Conservation (phyloP, 352 stramenopile genomes). For the Globisporangium parvum region DNA sequence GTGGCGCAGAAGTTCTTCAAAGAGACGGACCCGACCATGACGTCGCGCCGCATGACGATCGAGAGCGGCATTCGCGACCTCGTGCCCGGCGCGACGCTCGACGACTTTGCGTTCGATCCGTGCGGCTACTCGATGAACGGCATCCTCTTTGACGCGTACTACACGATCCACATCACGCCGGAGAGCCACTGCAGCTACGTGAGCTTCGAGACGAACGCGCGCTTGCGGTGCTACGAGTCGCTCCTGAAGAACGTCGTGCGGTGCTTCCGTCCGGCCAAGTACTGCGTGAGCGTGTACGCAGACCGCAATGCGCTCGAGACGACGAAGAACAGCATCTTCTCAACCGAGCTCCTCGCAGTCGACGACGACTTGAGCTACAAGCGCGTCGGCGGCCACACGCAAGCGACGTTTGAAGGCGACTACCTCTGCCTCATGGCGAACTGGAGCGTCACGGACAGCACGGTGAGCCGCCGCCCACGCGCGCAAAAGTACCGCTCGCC, state of each 20-base stretch:
- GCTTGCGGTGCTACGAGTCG: conserved; percentile 78
- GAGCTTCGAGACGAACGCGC: conserved; percentile 98
- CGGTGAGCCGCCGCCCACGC: conserved; percentile 34
- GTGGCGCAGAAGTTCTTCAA: conserved; percentile 87
- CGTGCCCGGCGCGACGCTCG: conserved; percentile 92
- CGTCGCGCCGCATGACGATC: conserved; percentile 90
- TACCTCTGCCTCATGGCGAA: conserved; percentile 85
- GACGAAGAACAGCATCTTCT: conserved; percentile 70
- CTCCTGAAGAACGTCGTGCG: conserved; percentile 97
- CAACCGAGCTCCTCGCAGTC: conserved; percentile 58
- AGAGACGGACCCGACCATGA: conserved; percentile 51
- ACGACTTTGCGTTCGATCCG: conserved; percentile 97
- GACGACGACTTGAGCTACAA: conserved; percentile 79
- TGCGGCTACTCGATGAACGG: conserved; percentile 99
- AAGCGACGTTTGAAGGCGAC: conserved; percentile 81
- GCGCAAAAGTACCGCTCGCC: conserved; percentile 67
- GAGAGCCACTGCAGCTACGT: conserved; percentile 96
- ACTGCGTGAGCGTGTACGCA: conserved; percentile 97
- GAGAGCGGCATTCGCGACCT: conserved; percentile 94
- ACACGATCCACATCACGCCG: conserved; percentile 98
- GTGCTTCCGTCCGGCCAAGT: conserved; percentile 96
- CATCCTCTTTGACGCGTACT: conserved; percentile 97
- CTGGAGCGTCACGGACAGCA: conserved; percentile 44
- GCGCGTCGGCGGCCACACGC: conserved; percentile 75
- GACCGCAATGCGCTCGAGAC: conserved; percentile 70